Evolutionary conservation across 2,329 filamentous ascomycete species (phyloP), one percentile per base, ranked within the genome.

Genomic region (Fusarium musae): DNA sequence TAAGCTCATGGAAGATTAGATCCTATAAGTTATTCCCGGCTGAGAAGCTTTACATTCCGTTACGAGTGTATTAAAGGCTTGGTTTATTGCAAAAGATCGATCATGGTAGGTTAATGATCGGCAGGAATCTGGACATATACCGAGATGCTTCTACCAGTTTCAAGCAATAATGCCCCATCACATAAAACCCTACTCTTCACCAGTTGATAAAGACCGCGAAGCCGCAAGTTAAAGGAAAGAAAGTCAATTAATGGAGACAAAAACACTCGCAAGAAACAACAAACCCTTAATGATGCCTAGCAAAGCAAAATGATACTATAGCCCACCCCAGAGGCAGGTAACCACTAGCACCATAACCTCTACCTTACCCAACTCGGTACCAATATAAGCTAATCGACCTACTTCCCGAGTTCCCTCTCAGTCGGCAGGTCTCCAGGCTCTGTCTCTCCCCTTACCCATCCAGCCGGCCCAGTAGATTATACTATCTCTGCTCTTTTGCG

Each of bases 221-320:
- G n/a, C 26, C 39, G 28, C 57, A 34, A 52, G 32, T 36, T 36
- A 28, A 50, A 53, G 52, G 62, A 70, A 56, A 62, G 28, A 53
- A 76, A 63, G 63, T 65, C 53, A 56, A 72, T 65, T 75, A 67
- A 56, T 50, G 59, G 40, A 59, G 60, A 63, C 67, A 49, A 63
- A 64, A 47, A 74, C 64, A 67, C 68, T 71, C 64, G 67, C 57
- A 69, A 36, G 52, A 66, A 74, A 72, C 30, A 57, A 50, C 36
- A 67, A 64, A 36, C 70, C 71, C 56, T 69, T 30, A 26, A 62
- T 72, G 43, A 69, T 62, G 63, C 65, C 40, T 58, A 42, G 30
- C 42, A 58, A 62, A 72, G 44, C 68, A 53, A 62, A 59, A 56
- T 52, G 57, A 46, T 52, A 69, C 44, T 46, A 69, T 49, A 46